Base-by-base conservation (phyloP, 2,329 filamentous ascomycete genomes). In the Fusarium penzigii region DNA sequence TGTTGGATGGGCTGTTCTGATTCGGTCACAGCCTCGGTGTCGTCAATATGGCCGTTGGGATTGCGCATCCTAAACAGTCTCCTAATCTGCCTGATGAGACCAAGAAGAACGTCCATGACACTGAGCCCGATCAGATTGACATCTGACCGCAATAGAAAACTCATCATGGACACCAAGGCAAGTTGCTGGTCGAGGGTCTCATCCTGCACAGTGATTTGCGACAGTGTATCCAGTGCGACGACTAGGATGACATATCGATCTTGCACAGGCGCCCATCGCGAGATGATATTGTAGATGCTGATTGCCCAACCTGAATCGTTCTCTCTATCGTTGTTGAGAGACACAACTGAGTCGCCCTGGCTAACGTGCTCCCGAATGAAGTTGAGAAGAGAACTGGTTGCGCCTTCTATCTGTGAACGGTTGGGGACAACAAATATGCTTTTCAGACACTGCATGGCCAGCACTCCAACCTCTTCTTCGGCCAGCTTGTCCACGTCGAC, bases 91-190 rank as follows among this genome's bases (percentile, higher is more conserved):
- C 90, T 87, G 57, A 97, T 84, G 13, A 99, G 78, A 2, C 91
- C 89, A 13, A 96, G 78, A 29, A 97, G 77, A 16, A 97, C 87
- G 69, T 99, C 94, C 86, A 97, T 97, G 47, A 97, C 89, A 68
- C 92, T 97, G 42, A 99, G 78, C 1, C 94, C 94, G 56, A 99
- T 97, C 67, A 97, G 80, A 71, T 97, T 97, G 66, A 96, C 86
- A 40, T 93, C 86, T 0, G 93, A 97, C 46, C 88, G 87, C 43
- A 99, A 77, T 10, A 97, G 79, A 56, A 89, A 90, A 55, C 90
- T 86, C 53, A 97, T 85, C 72, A 97, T 85, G 41, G 86, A 86
- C 1, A 89, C 83, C 54, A 96, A 77, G 5, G 88, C 83, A 48
- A 92, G 77, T 64, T 96, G 89, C 49, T 89, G 85, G 42, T 84